These are phyloP conservation scores for Mentha longifolia DNA, from an alignment of 257 asterid species.

Conservation along the genomic window DNA sequence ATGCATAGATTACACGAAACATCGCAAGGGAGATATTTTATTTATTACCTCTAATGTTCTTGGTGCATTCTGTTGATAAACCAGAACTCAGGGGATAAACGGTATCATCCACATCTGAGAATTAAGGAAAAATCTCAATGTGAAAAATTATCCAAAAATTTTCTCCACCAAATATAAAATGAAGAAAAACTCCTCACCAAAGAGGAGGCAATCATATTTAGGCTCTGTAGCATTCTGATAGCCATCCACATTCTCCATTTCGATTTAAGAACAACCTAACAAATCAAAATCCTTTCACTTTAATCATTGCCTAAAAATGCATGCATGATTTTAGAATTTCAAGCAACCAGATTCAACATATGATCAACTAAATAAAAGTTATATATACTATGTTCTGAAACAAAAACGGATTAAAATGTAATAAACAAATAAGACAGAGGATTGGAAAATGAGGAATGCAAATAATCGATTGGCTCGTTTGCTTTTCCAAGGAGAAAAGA, in stretches of 20 bases:
- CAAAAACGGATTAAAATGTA: too few species aligned
- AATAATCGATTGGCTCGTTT: too few species aligned
- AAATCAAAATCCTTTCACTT: not conserved
- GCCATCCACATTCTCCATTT: constrained; percentile 58
- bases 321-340: too few species aligned
- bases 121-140: constrained; percentile 2
- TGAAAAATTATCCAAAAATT: not conserved
- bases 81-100: constrained; percentile 89
- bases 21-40: not conserved
- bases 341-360: not conserved
- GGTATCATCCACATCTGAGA: constrained; percentile 92
- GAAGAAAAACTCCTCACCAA: constrained; percentile 65
- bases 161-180: not conserved
- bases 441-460: too few species aligned
- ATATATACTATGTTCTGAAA: not conserved
- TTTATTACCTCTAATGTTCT: constrained; percentile 66
- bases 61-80: constrained; percentile 66
- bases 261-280: constrained; percentile 34
- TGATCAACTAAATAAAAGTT: not conserved
- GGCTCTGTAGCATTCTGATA: constrained; percentile 49
- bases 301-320: too few species aligned
- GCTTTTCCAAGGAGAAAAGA: too few species aligned
- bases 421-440: too few species aligned
- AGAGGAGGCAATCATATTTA: constrained; percentile 76
- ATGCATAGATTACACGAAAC: not conserved